A percentile compares a stretch with the other conserved stretches of the same genome.
These are phyloP conservation scores for Fragaria ananassa DNA, from an alignment of 306 rosid genomes.

Conservation along the genomic window DNA sequence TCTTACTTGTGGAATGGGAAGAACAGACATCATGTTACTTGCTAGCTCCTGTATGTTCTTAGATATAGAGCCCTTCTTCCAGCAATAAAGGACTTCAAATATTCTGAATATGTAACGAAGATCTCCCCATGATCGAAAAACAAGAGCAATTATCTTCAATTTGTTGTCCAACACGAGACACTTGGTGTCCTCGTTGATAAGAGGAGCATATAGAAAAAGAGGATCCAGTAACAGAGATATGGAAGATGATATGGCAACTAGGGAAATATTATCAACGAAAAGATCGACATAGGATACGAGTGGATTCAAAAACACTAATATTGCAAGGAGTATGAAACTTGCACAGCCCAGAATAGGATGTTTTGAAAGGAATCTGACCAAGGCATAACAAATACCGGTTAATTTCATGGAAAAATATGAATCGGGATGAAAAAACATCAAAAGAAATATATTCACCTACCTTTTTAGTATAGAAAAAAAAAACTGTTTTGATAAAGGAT, in stretches of 20 bases:
- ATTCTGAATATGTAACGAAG: conserved; percentile 15
- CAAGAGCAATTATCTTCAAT: conserved; percentile 22
- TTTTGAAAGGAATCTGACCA: too few relatives aligned
- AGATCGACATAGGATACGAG: too few relatives aligned
- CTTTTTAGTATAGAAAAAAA: too few relatives aligned
- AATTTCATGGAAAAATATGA: too few relatives aligned
- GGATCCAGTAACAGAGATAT: conserved; percentile 14
- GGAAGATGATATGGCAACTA: background rate
- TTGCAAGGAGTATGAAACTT: too few relatives aligned
- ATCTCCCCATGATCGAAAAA: conserved; percentile 23
- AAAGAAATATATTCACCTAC: too few relatives aligned
- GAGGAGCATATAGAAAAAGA: conserved; percentile 31
- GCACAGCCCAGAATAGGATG: too few relatives aligned
- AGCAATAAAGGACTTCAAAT: background rate
- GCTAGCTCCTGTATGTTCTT: background rate
- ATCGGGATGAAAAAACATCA: too few relatives aligned
- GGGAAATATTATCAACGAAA: too few relatives aligned
- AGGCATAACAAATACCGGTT: too few relatives aligned
- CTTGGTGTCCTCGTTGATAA: conserved; percentile 9
- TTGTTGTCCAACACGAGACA: conserved; percentile 26
- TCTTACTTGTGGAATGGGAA: conserved; percentile 28
- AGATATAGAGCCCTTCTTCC: background rate
- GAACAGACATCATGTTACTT: conserved; percentile 15
- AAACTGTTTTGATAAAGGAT: too few relatives aligned
- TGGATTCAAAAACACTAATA: too few relatives aligned